phyloP scores from a whole-genome alignment of 331 rosid species.

The Quercus tomentella region DNA sequence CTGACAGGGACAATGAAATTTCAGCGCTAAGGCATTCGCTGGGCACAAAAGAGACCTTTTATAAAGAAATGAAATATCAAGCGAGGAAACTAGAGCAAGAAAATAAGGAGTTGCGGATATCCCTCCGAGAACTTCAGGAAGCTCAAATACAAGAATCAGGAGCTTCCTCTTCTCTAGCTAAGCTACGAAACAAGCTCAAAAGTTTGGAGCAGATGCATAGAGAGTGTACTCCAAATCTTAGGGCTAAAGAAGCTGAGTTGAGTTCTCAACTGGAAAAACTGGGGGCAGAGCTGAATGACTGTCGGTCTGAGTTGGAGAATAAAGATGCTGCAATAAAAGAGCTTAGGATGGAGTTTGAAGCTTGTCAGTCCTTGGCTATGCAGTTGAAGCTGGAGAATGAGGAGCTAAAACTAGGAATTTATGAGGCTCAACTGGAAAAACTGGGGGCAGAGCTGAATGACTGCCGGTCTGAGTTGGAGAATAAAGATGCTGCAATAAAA shows the following conservation, averaged over 20 bases:
- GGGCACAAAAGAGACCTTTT: conserved; percentile 45
- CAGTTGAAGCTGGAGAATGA: conserved; percentile 68
- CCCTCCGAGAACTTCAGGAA: conserved; percentile 67
- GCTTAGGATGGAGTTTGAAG: conserved; percentile 55
- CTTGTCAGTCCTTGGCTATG: conserved; percentile 29
- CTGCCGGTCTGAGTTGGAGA: conserved; percentile 34
- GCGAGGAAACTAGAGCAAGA: conserved; percentile 58
- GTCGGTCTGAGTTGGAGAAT: conserved; percentile 29
- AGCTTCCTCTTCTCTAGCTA: conserved; percentile 52
- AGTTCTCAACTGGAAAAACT: conserved; percentile 33
- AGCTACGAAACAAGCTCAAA: conserved; percentile 52
- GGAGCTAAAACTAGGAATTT: conserved; percentile 62
- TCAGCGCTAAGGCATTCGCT: conserved; percentile 55
- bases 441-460: conserved; percentile 33
- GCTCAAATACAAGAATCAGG: conserved; percentile 64
- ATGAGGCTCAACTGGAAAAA: conserved; percentile 49
- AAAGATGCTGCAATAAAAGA: conserved; percentile 40
- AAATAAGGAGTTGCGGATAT: conserved; percentile 48
- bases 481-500: conserved; percentile 35
- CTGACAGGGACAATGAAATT: conserved; percentile 49
- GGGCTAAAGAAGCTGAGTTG: conserved; percentile 63
- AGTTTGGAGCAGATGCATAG: conserved; percentile 44
- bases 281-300: conserved; percentile 33
- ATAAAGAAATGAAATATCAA: conserved; percentile 55
- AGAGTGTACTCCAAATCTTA: conserved; percentile 35